phyloP scores from a whole-genome alignment of 1,139 yeast genomes.

The Saccharomyces hybrid region DNA sequence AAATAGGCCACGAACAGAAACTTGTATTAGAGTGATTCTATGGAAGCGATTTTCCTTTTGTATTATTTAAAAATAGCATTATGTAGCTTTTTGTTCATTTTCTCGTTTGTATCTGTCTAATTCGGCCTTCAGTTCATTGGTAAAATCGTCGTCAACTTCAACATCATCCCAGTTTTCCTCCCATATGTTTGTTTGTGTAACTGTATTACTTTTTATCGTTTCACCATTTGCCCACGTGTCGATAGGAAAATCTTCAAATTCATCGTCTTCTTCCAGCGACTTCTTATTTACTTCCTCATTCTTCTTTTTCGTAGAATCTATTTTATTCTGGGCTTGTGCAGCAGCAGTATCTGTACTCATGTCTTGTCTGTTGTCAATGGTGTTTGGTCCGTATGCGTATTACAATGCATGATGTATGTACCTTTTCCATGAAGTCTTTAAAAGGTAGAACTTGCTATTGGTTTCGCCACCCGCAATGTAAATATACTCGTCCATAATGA shows the following conservation, averaged over 20 bases:
- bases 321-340: slow-evolving; percentile 1
- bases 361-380: neutral
- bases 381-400: neutral
- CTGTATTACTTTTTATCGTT: slow-evolving; percentile 32
- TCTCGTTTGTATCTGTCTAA: slow-evolving; percentile 22
- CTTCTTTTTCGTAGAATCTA: neutral
- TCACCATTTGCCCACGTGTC: slow-evolving; percentile 57
- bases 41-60: neutral
- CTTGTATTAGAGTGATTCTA: neutral
- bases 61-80: neutral
- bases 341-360: neutral
- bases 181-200: slow-evolving; percentile 56
- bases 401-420: neutral
- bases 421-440: neutral
- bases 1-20: neutral
- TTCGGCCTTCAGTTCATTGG: slow-evolving; percentile 54
- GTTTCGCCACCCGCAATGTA: neutral
- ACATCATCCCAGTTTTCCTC: slow-evolving; percentile 96
- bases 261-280: slow-evolving; percentile 85
- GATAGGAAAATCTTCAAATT: slow-evolving; percentile 89
- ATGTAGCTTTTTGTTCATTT: slow-evolving; percentile 4
- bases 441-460: neutral
- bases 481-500: neutral
- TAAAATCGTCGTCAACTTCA: slow-evolving; percentile 79
- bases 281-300: slow-evolving; percentile 22